Base-by-base conservation (phyloP, 768 basidiomycete genomes). In the Phanerochaete carnosa region DNA sequence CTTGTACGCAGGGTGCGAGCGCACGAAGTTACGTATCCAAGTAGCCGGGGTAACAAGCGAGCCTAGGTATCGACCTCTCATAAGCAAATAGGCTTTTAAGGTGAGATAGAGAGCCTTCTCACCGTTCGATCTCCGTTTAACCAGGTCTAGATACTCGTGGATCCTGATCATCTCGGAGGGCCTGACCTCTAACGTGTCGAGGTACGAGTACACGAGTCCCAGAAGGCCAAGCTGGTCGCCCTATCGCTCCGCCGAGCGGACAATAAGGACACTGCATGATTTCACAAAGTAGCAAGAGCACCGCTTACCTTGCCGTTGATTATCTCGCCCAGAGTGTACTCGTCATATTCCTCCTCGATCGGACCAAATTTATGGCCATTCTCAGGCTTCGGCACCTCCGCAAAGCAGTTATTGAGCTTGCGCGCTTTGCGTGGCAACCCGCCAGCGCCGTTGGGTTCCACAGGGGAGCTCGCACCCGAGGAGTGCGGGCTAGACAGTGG, bases 21-120 rank as follows among this genome's bases (percentile, higher is more conserved):
- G 85, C 45, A 99, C 90, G 74, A 98, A 98, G 50, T 90, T 82
- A 35, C 97, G 84, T 59, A 97, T 95, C 94, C 94, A 99, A 3
- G 87, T 85, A 12, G 97, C 97, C 7, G 93, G 85, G 0, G 97
- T 98, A 70, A 85, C 72, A 26, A 98, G 77, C 6, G 87, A 80
- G 23, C 94, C 94, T 94, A 59, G 26, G 53, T 55, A 54, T 55
- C 19, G 15, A 32, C 7, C 33, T 56, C 29, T 51, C 28, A 47
- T 23, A 26, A 53, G n/a, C 45, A 43, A 56, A 16, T 59, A 62
- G 25, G 23, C 9, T 55, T 35, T 55, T 37, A 43, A 33, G 13
- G 52, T 57, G 45, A 25, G 15, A 28, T 8, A 45, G 29, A 8
- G 54, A 12, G 37, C 2, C 26, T 22, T 72, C 9, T 62, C 51